Evolutionary conservation across 2,329 filamentous ascomycete species (phyloP).

Genomic region (Botrytis elliptica): DNA sequence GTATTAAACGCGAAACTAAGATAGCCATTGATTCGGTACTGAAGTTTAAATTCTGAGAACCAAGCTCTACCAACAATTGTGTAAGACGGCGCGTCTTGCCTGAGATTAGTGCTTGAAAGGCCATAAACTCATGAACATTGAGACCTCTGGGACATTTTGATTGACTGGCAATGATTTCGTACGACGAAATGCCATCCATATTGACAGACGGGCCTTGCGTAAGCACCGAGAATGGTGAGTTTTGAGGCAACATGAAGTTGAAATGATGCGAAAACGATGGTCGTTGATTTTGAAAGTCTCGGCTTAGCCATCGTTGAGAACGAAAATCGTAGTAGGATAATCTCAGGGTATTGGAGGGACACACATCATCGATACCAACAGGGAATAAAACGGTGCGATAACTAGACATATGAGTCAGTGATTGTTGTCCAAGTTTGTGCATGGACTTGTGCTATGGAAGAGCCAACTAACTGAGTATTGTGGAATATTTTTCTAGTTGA

Average conservation of each 20-base stretch:
- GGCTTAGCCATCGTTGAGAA: conserved; percentile 34
- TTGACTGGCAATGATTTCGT: conserved; percentile 47
- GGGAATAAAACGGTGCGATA: conserved; percentile 28
- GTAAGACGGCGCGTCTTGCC: conserved; percentile 49
- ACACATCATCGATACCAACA: conserved; percentile 28
- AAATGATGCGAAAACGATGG: conserved; percentile 40
- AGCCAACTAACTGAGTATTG: conserved; percentile 33
- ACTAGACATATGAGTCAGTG: not conserved
- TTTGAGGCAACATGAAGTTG: conserved; percentile 38
- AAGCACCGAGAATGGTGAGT: conserved; percentile 35
- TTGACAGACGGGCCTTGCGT: conserved; percentile 28
- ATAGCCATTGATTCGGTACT: conserved; percentile 50
- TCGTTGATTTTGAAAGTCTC: conserved; percentile 24
- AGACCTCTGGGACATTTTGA: conserved; percentile 47
- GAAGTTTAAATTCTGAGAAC: conserved; percentile 58
- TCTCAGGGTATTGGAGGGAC: conserved; percentile 36
- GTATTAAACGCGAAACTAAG: conserved; percentile 51
- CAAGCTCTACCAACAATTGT: conserved; percentile 50
- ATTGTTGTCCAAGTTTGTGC: not conserved
- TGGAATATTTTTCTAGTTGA: conserved; percentile 39
- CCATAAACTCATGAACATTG: conserved; percentile 49
- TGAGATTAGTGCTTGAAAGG: conserved; percentile 46
- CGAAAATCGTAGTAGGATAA: conserved; percentile 38
- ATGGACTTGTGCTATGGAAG: not conserved
- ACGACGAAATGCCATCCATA: conserved; percentile 40